Base-by-base conservation (phyloP, 2,329 filamentous ascomycete genomes). In the Elsinoe australis region DNA sequence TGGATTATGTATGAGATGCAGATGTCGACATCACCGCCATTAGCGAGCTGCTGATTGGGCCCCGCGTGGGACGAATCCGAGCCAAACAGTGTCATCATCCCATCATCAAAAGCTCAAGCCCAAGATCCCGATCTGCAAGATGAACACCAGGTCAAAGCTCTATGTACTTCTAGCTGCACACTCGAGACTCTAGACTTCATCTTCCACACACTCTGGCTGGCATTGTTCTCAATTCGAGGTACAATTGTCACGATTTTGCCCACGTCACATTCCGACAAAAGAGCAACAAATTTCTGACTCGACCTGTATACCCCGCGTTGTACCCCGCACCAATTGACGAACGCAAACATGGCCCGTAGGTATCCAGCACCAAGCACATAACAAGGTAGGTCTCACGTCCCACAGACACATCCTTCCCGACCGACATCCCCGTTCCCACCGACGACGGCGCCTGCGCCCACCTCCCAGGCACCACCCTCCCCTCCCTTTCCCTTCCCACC, bases 361-460 rank as follows among this genome's bases (percentile, higher is more conserved):
- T 39, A 8, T 21, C 15, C 26, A 15, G 10, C 19, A n/a, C 45
- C n/a, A n/a, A n/a, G n/a, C n/a, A n/a, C n/a, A n/a, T n/a, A 14
- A 14, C 6, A 21, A 26, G 24, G 24, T 28, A 41, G 29, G 17
- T 24, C 32, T 35, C 17, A 34, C 29, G 15, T 22, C 8, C n/a
- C 33, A 22, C 33, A 51, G 49, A 53, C 26, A 49, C 49, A 4
- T 49, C 54, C 3, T 58, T 67, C 32, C 66, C 65, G 3, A 47
- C 54, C 26, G 58, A 63, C 51, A 54, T 69, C 12, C 66, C 67
- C 17, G 53, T 61, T 19, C 67, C 67, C 12, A 49, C 59, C 39
- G 65, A 70, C 53, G 67, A 71, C 49, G 65, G 65, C 33, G 63
- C 65, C 33, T 66, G 63, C 56, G 50, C 65, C 45, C 66, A 71